Percentiles rank a stretch among this genome's conserved stretches.
Evolutionary conservation across 2,329 filamentous ascomycete genomes (phyloP).

Genomic region (Penicillium decumbens): DNA sequence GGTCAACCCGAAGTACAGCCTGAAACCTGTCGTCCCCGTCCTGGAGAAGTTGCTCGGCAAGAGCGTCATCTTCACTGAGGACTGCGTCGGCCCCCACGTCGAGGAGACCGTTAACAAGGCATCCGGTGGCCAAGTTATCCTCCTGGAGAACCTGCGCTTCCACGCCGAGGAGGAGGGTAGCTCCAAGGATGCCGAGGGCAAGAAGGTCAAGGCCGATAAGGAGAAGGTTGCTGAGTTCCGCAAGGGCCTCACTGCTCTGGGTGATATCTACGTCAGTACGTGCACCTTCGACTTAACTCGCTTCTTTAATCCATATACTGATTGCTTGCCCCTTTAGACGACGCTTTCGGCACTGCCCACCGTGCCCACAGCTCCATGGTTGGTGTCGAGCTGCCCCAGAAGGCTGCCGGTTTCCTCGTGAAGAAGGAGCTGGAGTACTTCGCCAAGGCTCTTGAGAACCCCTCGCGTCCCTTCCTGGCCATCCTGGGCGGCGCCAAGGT

Average conservation of each 20-base stretch:
- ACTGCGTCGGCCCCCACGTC: conserved; percentile 84
- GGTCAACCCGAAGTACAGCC: conserved; percentile 85
- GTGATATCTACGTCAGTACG: conserved; percentile 94
- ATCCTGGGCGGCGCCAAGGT: conserved; percentile 98
- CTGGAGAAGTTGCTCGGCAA: conserved; percentile 85
- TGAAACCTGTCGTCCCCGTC: conserved; percentile 85
- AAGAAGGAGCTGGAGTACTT: conserved; percentile 99
- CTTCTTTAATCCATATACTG: neutral
- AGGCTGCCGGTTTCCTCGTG: conserved; percentile 96
- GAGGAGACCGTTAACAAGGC: conserved; percentile 86
- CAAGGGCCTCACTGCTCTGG: conserved; percentile 87
- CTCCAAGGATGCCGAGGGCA: conserved; percentile 86
- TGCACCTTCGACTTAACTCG: neutral
- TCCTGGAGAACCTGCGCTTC: conserved; percentile 97
- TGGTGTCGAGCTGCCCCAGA: conserved; percentile 89
- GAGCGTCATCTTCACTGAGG: conserved; percentile 80
- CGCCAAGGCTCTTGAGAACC: conserved; percentile 88
- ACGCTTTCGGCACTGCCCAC: conserved; percentile 97
- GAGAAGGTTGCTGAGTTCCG: conserved; percentile 87
- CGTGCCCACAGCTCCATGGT: conserved; percentile 99
- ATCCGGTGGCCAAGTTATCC: conserved; percentile 72
- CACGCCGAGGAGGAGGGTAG: conserved; percentile 97
- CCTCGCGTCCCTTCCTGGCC: conserved; percentile 92
- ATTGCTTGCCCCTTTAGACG: conserved; percentile 55
- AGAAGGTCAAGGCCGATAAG: conserved; percentile 98